phyloP scores from a whole-genome alignment of 805 yeast species.

The Metschnikowia gruessii region DNA sequence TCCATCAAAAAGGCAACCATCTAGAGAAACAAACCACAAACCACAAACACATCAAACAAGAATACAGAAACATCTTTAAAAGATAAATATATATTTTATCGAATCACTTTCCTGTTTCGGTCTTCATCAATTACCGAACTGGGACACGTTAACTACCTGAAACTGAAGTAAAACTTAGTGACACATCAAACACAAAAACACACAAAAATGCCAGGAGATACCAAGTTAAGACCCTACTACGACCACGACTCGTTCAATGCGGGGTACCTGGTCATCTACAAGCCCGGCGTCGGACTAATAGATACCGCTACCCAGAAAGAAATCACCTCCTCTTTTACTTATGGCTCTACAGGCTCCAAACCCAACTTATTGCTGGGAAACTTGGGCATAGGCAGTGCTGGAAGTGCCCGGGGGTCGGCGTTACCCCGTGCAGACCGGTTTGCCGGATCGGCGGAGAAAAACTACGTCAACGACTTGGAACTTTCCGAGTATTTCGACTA shows the following conservation, averaged over 20 bases:
- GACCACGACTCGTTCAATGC: conserved; percentile 65
- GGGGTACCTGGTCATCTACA: conserved; percentile 57
- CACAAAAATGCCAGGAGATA: conserved; percentile 18
- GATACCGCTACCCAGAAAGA: conserved; percentile 43
- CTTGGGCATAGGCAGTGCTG: conserved; percentile 9
- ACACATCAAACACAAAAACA: not conserved
- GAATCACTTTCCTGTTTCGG: no score
- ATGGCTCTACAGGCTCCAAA: conserved; percentile 9
- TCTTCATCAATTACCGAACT: no score
- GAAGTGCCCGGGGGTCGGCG: conserved; percentile 3
- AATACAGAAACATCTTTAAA: no score
- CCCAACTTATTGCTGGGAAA: conserved; percentile 12
- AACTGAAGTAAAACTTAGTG: no score
- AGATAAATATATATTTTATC: no score
- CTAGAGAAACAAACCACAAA: no score
- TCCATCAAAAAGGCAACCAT: not conserved
- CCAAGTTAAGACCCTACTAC: conserved; percentile 60
- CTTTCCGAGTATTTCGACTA: conserved; percentile 63
- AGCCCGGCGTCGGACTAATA: conserved; percentile 60
- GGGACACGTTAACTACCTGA: no score
- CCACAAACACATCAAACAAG: no score
- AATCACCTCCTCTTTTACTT: conserved; percentile 29
- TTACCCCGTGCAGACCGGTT: conserved; percentile 4
- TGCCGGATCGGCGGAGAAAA: conserved; percentile 27
- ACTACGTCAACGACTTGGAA: conserved; percentile 56